phyloP scores from a whole-genome alignment of 2,329 filamentous ascomycete species.

The Ophiocordyceps australis region DNA sequence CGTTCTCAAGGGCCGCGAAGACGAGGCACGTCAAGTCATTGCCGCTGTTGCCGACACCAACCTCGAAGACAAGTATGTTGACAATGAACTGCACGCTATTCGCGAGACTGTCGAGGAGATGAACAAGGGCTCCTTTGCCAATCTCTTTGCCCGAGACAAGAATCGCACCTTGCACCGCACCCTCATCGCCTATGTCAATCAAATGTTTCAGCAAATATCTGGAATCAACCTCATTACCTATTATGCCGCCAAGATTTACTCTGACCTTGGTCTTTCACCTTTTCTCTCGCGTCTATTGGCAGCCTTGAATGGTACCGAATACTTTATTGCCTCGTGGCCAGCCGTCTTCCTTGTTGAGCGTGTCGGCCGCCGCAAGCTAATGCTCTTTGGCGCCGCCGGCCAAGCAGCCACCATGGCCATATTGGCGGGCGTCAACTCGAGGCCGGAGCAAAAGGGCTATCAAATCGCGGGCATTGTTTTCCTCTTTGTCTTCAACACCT shows the following conservation, averaged over 20 bases:
- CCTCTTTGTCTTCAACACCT: constrained; percentile 41
- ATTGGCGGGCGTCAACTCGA: constrained; percentile 34
- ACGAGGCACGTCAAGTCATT: constrained; percentile 27
- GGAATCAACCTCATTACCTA: constrained; percentile 46
- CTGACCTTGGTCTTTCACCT: constrained; percentile 30
- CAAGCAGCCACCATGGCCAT: constrained; percentile 49
- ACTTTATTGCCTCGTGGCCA: constrained; percentile 45
- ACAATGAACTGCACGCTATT: constrained; percentile 40
- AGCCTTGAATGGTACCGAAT: constrained; percentile 23
- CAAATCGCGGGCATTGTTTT: constrained; percentile 47
- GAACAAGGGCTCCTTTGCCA: constrained; percentile 38
- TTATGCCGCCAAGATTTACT: constrained; percentile 41
- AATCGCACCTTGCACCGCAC: constrained; percentile 41
- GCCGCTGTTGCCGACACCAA: constrained; percentile 35
- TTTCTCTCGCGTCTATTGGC: constrained; percentile 39
- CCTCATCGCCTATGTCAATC: constrained; percentile 40
- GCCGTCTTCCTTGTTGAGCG: constrained; percentile 44
- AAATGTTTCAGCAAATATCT: constrained; percentile 49
- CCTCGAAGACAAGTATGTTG: constrained; percentile 35
- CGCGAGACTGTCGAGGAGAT: constrained; percentile 51
- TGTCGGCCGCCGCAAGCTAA: constrained; percentile 49
- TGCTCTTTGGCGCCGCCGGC: constrained; percentile 49
- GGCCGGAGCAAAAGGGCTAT: constrained; percentile 24
- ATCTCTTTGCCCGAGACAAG: constrained; percentile 37
- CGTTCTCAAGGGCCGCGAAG: constrained; percentile 24